Percentiles rank a stretch among this genome's conserved stretches.
Evolutionary conservation across 1,139 yeast genomes (phyloP).

Genomic region (Pichia sp.): DNA sequence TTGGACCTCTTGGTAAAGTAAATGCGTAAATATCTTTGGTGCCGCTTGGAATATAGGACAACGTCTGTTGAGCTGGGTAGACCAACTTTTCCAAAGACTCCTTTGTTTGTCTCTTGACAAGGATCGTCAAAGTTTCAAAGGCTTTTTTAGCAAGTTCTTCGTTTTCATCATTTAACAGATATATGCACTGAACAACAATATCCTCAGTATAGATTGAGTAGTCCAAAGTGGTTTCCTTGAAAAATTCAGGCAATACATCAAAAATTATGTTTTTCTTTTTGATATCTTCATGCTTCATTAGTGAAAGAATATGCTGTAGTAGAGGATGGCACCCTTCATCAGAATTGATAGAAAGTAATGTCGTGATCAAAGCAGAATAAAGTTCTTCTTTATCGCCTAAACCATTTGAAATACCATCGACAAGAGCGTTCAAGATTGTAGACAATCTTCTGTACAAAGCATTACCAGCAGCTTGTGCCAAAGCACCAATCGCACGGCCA

Average conservation of each 20-base stretch:
- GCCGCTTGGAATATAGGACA: conserved; percentile 58
- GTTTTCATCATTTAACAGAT: conserved; percentile 69
- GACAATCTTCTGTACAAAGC: conserved; percentile 73
- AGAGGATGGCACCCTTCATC: conserved; percentile 84
- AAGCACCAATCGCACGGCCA: conserved; percentile 80
- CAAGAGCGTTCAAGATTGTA: conserved; percentile 65
- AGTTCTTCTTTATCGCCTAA: conserved; percentile 43
- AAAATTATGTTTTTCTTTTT: conserved; percentile 63
- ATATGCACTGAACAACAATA: conserved; percentile 65
- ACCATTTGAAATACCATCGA: conserved; percentile 50
- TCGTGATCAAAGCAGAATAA: conserved; percentile 54
- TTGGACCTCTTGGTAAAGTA: conserved; percentile 79
- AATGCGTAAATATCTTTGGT: conserved; percentile 73
- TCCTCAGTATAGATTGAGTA: conserved; percentile 73
- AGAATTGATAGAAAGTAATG: conserved; percentile 65
- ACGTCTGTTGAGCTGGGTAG: conserved; percentile 70
- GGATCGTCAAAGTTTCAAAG: conserved; percentile 60
- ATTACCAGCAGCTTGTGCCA: conserved; percentile 87
- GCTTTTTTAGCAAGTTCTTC: conserved; percentile 61
- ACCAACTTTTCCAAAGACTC: conserved; percentile 73
- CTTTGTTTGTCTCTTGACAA: conserved; percentile 70
- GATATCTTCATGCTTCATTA: conserved; percentile 74
- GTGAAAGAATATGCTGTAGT: conserved; percentile 71
- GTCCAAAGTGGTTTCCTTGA: conserved; percentile 60
- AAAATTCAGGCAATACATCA: conserved; percentile 68